Conservation (phyloP, 2,329 filamentous ascomycete genomes). For the Cordyceps farinosa region DNA sequence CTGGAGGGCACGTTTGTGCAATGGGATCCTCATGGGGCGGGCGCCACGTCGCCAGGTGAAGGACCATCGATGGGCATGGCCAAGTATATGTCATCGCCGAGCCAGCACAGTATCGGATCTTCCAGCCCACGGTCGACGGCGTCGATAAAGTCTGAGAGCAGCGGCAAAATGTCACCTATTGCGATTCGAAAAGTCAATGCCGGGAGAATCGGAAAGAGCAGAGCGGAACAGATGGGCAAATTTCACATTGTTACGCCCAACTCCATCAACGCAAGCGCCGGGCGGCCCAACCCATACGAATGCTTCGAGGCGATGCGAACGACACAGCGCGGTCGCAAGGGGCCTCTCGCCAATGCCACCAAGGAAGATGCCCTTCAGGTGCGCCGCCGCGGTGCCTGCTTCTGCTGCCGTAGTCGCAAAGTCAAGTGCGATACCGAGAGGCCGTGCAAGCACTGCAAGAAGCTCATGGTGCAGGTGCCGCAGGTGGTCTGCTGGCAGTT, state of each 20-base stretch:
- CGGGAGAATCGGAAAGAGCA: slow-evolving; percentile 46
- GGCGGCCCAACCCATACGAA: slow-evolving; percentile 50
- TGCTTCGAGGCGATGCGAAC: slow-evolving; percentile 52
- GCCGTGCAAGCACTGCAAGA: slow-evolving; percentile 55
- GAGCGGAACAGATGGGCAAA: slow-evolving; percentile 36
- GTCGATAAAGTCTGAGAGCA: slow-evolving; percentile 27
- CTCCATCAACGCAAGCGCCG: slow-evolving; percentile 49
- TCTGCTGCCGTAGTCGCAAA: slow-evolving; percentile 58
- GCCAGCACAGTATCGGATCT: slow-evolving; percentile 27
- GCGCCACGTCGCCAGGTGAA: slow-evolving; percentile 1
- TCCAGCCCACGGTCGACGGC: slow-evolving; percentile 30
- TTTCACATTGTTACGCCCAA: slow-evolving; percentile 55
- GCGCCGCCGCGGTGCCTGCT: slow-evolving; percentile 53
- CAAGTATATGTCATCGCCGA: slow-evolving; percentile 30
- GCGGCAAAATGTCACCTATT: slow-evolving; percentile 25
- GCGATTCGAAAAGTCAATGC: slow-evolving; percentile 42
- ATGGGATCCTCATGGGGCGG: background rate
- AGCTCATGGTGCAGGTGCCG: slow-evolving; percentile 47
- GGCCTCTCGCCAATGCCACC: slow-evolving; percentile 50
- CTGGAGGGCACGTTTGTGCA: slow-evolving; percentile 12
- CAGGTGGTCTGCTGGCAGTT: slow-evolving; percentile 59
- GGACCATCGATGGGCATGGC: slow-evolving; percentile 6
- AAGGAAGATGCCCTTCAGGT: slow-evolving; percentile 54
- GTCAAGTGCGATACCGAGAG: slow-evolving; percentile 55
- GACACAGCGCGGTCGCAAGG: slow-evolving; percentile 54